Percentiles rank a stretch among this genome's conserved stretches.
Conservation (phyloP, 1,284 basidiomycete species). For the Hypsizygus ulmarius region DNA sequence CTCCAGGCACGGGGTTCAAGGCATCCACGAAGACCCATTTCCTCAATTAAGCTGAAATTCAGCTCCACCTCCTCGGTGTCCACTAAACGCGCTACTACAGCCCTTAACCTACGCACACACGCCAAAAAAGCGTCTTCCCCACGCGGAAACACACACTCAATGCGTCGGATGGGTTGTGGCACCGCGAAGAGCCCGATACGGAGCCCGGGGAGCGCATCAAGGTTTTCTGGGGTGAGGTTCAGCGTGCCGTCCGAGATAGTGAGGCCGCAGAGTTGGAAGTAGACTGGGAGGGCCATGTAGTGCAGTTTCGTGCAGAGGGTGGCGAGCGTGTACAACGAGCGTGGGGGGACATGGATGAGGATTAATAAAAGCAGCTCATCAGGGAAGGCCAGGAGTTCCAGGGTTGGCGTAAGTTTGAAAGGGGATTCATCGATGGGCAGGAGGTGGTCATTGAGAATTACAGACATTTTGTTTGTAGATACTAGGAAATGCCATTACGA, state of each 20-base stretch:
- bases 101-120: not conserved
- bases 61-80: not conserved
- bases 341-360: not conserved
- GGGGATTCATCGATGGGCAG: too few relatives aligned
- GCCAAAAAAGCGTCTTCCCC: not conserved
- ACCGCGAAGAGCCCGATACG: not conserved
- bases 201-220: not conserved
- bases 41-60: too few relatives aligned
- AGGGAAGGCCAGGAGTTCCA: constrained; percentile 2
- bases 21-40: too few relatives aligned
- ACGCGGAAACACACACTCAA: not conserved
- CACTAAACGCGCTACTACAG: not conserved
- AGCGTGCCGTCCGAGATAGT: not conserved
- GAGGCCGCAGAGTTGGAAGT: not conserved
- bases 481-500: too few relatives aligned
- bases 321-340: not conserved
- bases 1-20: not conserved
- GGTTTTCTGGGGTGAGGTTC: too few relatives aligned
- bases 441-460: too few relatives aligned
- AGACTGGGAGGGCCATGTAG: constrained; percentile 1
- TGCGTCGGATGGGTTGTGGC: not conserved
- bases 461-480: too few relatives aligned
- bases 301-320: constrained; percentile 4
- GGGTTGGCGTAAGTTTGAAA: not conserved
- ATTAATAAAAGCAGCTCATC: constrained; percentile 2